Evolutionary conservation across 2,329 filamentous ascomycete species (phyloP).

Genomic region (Colletotrichum euphorbiae): DNA sequence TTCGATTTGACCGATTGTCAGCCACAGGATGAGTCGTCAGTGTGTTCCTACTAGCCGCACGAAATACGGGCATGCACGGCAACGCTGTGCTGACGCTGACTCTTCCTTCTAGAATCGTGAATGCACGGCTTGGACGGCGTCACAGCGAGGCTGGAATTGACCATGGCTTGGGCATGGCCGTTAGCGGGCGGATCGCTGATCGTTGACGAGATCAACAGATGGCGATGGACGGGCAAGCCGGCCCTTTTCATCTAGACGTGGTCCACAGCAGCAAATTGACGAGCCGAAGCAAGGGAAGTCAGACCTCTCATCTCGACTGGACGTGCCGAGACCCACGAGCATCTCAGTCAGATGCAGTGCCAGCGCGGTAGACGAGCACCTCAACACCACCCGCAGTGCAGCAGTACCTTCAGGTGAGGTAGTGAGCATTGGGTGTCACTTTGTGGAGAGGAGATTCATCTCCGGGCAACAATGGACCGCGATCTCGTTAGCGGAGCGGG

Average conservation of each 20-base stretch:
- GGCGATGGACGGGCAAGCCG: slow-evolving; percentile 26
- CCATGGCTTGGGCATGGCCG: neutral
- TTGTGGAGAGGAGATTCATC: slow-evolving; percentile 37
- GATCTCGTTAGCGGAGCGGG: slow-evolving; percentile 27
- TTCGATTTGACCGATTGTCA: slow-evolving; percentile 2
- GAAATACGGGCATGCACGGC: slow-evolving; percentile 22
- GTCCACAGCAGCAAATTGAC: slow-evolving; percentile 27
- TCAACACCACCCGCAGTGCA: neutral
- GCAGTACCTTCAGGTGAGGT: too few species aligned
- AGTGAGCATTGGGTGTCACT: neutral
- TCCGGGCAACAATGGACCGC: slow-evolving; percentile 34
- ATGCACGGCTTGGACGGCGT: slow-evolving; percentile 5
- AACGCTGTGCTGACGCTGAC: slow-evolving; percentile 27
- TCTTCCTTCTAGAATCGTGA: neutral
- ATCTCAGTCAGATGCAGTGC: neutral
- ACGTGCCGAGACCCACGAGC: neutral
- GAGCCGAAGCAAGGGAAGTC: neutral
- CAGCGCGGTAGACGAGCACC: neutral
- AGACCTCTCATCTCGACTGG: neutral
- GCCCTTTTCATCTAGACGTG: slow-evolving; percentile 16
- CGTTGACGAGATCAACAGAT: slow-evolving; percentile 22
- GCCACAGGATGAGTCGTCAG: slow-evolving; percentile 32
- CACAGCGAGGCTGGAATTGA: slow-evolving; percentile 13
- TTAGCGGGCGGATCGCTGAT: neutral
- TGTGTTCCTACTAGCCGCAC: slow-evolving; percentile 1